These are phyloP conservation scores for Amyloporia xantha DNA, from an alignment of 768 basidiomycete species.

Conservation along the genomic window DNA sequence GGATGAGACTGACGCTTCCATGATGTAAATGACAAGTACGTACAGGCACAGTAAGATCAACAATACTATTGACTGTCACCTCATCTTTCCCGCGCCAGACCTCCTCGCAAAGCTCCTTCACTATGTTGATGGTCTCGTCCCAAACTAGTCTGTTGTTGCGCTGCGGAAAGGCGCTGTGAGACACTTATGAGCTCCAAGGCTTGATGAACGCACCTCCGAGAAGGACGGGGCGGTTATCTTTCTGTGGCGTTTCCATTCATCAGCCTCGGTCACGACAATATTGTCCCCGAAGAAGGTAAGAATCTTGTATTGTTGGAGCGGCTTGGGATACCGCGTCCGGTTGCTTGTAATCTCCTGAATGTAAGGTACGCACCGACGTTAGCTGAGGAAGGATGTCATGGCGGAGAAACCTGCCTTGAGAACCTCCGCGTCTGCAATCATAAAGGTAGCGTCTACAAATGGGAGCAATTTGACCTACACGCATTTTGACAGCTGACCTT, in stretches of 20 bases:
- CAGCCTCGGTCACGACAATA: slow-evolving; percentile 55
- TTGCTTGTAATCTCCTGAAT: slow-evolving; percentile 42
- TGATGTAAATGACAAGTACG: no score
- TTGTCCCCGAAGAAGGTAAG: slow-evolving; percentile 51
- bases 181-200: no score
- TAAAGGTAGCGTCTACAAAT: slow-evolving; percentile 3
- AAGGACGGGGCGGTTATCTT: slow-evolving; percentile 57
- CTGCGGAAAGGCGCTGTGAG: no score
- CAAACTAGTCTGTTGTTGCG: slow-evolving; percentile 31
- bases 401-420: slow-evolving; percentile 7
- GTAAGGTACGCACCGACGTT: neutral
- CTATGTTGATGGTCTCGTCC: slow-evolving; percentile 27
- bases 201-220: slow-evolving; percentile 43
- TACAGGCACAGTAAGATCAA: slow-evolving; percentile 48
- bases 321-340: slow-evolving; percentile 50
- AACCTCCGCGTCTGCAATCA: slow-evolving; percentile 12
- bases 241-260: slow-evolving; percentile 58
- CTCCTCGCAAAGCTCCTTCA: slow-evolving; percentile 28
- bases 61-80: slow-evolving; percentile 36
- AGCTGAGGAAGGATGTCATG: neutral
- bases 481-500: no score
- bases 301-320: slow-evolving; percentile 36
- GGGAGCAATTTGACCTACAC: slow-evolving; percentile 8
- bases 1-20: no score
- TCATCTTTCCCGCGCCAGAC: slow-evolving; percentile 37